phyloP scores from a whole-genome alignment of 345 rosid species.

The Bruguiera gymnorhiza region DNA sequence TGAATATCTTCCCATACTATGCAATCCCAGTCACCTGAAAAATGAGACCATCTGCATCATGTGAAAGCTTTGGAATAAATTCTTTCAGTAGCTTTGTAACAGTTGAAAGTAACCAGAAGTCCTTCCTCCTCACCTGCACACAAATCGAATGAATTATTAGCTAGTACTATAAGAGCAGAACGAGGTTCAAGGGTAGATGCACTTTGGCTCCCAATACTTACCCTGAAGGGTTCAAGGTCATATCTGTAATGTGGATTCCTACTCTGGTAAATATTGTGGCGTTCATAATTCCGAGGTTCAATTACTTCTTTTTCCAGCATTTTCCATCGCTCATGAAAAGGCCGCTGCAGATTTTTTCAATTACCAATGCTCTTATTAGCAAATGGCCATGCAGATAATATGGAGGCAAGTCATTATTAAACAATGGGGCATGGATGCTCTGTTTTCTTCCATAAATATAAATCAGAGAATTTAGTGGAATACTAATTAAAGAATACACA shows the following conservation, averaged over 20 bases:
- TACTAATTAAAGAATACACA: background rate
- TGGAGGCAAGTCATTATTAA: background rate
- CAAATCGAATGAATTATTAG: conserved; percentile 15
- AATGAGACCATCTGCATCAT: conserved; percentile 96
- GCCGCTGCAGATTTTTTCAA: conserved; percentile 59
- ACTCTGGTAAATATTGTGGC: conserved; percentile 57
- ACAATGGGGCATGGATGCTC: background rate
- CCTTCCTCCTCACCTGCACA: conserved; percentile 91
- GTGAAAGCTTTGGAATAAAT: conserved; percentile 92
- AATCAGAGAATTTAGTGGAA: too few species aligned
- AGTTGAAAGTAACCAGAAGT: conserved; percentile 93
- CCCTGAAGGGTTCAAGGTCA: conserved; percentile 95
- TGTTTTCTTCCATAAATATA: too few species aligned
- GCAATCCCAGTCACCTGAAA: conserved; percentile 66
- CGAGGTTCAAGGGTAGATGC: background rate
- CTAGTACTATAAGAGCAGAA: conserved; percentile 13
- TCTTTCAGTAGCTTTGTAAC: conserved; percentile 81
- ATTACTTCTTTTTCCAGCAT: conserved; percentile 94
- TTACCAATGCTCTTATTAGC: conserved; percentile 17
- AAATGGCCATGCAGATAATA: conserved; percentile 10
- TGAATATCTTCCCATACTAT: background rate
- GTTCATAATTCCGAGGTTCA: conserved; percentile 89
- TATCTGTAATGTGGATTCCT: conserved; percentile 79
- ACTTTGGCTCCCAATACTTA: conserved; percentile 31
- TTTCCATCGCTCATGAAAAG: conserved; percentile 94